These are phyloP conservation scores for Phialophora tarda DNA, from an alignment of 2,329 filamentous ascomycete species.

Conservation along the genomic window DNA sequence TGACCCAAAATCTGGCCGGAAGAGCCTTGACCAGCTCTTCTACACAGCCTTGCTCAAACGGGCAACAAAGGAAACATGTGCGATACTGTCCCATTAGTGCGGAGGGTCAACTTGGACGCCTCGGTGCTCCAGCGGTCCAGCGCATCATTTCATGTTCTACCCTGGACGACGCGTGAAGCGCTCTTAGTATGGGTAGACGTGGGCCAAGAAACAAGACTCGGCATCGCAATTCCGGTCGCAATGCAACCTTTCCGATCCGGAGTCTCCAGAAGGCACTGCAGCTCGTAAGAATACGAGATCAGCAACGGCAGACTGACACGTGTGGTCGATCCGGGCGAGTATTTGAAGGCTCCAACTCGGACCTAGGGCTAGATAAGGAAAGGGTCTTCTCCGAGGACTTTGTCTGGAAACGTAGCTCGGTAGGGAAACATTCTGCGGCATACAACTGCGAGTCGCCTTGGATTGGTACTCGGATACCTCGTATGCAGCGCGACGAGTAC, in stretches of 20 bases:
- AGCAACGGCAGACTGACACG: constrained; percentile 18
- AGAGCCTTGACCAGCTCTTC: neutral
- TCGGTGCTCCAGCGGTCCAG: neutral
- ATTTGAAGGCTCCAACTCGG: neutral
- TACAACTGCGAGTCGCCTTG: neutral
- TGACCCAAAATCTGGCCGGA: neutral
- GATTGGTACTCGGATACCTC: neutral
- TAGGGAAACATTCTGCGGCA: neutral
- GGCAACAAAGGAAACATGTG: neutral
- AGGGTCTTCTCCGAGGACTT: neutral
- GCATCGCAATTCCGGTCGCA: neutral
- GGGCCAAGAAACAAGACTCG: neutral
- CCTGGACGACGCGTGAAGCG: neutral
- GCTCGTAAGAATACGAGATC: constrained; percentile 6
- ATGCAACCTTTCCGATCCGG: neutral
- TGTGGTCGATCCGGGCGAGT: constrained; percentile 23
- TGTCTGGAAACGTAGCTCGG: neutral
- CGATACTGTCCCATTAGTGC: neutral
- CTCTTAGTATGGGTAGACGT: neutral
- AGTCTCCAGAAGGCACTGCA: neutral
- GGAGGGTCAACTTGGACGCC: neutral
- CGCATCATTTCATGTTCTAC: neutral
- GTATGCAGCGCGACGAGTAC: constrained; percentile 2
- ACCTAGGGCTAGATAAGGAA: neutral
- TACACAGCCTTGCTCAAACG: neutral